Conservation (phyloP, 2,329 filamentous ascomycete genomes). For the Exophiala oligosperma region DNA sequence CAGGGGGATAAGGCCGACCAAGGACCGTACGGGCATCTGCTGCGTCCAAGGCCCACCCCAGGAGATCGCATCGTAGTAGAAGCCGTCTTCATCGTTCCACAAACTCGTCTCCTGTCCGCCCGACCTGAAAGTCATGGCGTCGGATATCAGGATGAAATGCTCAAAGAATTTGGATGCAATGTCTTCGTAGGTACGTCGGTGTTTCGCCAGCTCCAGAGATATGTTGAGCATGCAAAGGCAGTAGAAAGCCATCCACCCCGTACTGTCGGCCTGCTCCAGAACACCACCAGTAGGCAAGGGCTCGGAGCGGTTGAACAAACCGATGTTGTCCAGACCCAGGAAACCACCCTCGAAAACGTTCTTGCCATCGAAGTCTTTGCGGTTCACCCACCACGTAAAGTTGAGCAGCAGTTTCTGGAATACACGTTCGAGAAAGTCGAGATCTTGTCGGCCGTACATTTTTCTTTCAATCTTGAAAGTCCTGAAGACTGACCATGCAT, state of each 20-base stretch:
- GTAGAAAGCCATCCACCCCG: slow-evolving; percentile 99
- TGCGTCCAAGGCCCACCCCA: slow-evolving; percentile 93
- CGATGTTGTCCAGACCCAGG: slow-evolving; percentile 94
- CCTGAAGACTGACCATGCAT: slow-evolving; percentile 93
- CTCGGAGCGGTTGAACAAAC: slow-evolving; percentile 94
- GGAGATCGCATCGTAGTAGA: slow-evolving; percentile 98
- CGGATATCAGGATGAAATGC: slow-evolving; percentile 96
- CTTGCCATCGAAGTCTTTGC: slow-evolving; percentile 91
- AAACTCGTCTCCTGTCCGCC: slow-evolving; percentile 75
- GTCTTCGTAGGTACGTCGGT: slow-evolving; percentile 92
- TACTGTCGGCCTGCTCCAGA: slow-evolving; percentile 94
- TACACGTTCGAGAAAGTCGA: slow-evolving; percentile 92
- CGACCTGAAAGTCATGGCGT: slow-evolving; percentile 87
- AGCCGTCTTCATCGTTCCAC: slow-evolving; percentile 93
- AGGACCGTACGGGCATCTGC: slow-evolving; percentile 85
- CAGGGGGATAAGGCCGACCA: slow-evolving; percentile 90
- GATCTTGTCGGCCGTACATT: slow-evolving; percentile 89
- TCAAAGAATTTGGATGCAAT: slow-evolving; percentile 98
- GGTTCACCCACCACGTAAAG: slow-evolving; percentile 99
- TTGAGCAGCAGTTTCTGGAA: slow-evolving; percentile 96
- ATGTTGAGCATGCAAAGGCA: slow-evolving; percentile 97
- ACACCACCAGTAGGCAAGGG: slow-evolving; percentile 90
- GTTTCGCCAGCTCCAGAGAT: slow-evolving; percentile 89
- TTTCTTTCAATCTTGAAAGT: slow-evolving; percentile 99
- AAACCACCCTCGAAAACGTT: slow-evolving; percentile 98